A percentile compares a stretch with the other conserved stretches of the same genome.
Evolutionary conservation across 1,139 yeast species (phyloP).

Genomic region (Kodamaea anthophila): DNA sequence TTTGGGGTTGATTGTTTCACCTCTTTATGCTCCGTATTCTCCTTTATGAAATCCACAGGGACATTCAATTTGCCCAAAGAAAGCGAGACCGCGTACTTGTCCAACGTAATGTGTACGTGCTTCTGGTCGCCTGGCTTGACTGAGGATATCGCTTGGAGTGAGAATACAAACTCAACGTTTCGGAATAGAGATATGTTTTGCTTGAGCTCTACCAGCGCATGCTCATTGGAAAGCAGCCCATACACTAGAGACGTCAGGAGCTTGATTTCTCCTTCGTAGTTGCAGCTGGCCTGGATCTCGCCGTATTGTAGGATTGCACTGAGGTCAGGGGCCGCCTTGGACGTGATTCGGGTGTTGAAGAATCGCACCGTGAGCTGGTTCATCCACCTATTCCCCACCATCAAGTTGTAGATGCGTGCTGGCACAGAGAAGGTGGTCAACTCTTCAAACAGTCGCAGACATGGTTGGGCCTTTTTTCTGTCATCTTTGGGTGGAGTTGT

Average conservation of each 20-base stretch:
- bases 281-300: slow-evolving; percentile 22
- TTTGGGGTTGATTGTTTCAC: too few species aligned
- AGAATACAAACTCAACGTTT: slow-evolving; percentile 25
- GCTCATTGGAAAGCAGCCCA: slow-evolving; percentile 23
- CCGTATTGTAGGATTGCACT: slow-evolving; percentile 24
- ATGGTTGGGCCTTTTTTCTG: not conserved
- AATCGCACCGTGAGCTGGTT: slow-evolving; percentile 30
- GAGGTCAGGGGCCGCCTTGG: slow-evolving; percentile 13
- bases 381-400: slow-evolving; percentile 15
- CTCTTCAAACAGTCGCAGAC: slow-evolving; percentile 4
- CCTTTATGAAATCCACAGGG: slow-evolving; percentile 16
- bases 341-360: slow-evolving; percentile 20
- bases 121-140: slow-evolving; percentile 15
- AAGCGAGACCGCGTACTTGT: slow-evolving; percentile 1
- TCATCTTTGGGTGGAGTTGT: not conserved
- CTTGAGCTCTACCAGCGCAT: too few species aligned
- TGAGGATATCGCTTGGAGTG: slow-evolving; percentile 20
- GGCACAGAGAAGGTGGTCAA: slow-evolving; percentile 9
- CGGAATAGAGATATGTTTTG: slow-evolving; percentile 21
- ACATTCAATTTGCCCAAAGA: slow-evolving; percentile 14
- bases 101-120: slow-evolving; percentile 1
- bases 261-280: slow-evolving; percentile 16
- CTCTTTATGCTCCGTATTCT: not conserved
- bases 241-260: slow-evolving; percentile 24
- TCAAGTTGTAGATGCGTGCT: slow-evolving; percentile 11